Evolutionary conservation across 2,329 filamentous ascomycete species (phyloP).

Genomic region (Metarhizium brunneum): DNA sequence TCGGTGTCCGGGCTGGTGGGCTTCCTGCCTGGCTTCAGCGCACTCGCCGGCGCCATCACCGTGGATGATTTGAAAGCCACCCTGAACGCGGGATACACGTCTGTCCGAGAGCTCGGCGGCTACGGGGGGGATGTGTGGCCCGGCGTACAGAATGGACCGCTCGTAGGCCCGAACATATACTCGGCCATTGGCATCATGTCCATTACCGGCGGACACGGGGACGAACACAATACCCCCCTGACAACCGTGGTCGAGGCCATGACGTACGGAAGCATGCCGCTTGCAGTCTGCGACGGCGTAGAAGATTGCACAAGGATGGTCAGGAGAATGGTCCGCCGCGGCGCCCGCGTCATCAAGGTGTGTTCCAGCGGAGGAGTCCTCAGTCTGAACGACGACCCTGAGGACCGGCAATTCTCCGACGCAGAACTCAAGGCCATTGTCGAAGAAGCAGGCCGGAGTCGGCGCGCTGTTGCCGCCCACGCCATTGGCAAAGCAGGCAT

Average conservation of each 20-base stretch:
- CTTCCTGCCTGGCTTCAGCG: constrained; percentile 8
- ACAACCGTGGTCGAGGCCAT: constrained; percentile 21
- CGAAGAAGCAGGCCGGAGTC: constrained; percentile 25
- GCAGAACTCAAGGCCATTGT: constrained; percentile 29
- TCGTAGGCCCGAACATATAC: constrained; percentile 40
- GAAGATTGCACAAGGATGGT: constrained; percentile 31
- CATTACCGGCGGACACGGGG: constrained; percentile 39
- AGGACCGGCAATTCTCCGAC: constrained; percentile 28
- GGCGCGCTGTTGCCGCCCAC: constrained; percentile 28
- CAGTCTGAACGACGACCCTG: constrained; percentile 28
- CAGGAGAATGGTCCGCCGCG: constrained; percentile 29
- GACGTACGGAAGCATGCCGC: constrained; percentile 22
- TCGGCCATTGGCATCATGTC: constrained; percentile 32
- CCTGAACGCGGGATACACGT: constrained; percentile 38
- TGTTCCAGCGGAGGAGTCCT: constrained; percentile 29
- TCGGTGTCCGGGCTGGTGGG: background rate
- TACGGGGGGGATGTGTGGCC: constrained; percentile 33
- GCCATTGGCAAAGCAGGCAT: constrained; percentile 32
- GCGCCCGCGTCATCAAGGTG: constrained; percentile 31
- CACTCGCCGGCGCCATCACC: constrained; percentile 9
- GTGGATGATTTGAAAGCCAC: constrained; percentile 24
- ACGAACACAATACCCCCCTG: constrained; percentile 24
- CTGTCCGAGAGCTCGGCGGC: constrained; percentile 38
- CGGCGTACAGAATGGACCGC: constrained; percentile 31
- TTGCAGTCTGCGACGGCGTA: constrained; percentile 26